Evolutionary conservation across 306 rosid species (phyloP).

Genomic region (Vigna unguiculata): DNA sequence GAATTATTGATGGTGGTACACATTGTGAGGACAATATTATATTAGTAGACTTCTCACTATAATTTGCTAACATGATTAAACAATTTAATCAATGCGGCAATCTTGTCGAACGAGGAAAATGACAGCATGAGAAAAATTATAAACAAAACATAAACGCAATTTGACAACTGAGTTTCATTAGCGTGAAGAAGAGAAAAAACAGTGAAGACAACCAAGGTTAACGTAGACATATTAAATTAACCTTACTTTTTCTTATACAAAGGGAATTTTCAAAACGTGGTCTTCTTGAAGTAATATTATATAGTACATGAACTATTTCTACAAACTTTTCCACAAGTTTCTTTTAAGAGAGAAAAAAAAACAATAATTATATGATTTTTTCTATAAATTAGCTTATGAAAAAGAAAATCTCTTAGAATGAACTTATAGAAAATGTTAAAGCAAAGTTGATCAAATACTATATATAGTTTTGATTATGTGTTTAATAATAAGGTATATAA

Average conservation of each 20-base stretch:
- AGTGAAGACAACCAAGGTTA: conserved; percentile 17
- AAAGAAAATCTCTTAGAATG: too few species aligned
- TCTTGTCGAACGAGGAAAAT: conserved; percentile 40
- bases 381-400: too few species aligned
- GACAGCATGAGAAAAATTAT: conserved; percentile 7
- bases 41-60: conserved; percentile 34
- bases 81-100: conserved; percentile 22
- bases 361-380: too few species aligned
- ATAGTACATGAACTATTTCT: too few species aligned
- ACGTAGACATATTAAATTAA: conserved; percentile 18
- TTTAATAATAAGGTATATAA: too few species aligned
- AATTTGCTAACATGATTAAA: conserved; percentile 47
- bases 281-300: neutral
- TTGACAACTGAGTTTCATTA: conserved; percentile 32
- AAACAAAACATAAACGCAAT: neutral
- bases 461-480: too few species aligned
- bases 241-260: neutral
- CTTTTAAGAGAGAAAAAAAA: too few species aligned
- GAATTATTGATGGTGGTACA: conserved; percentile 49
- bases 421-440: too few species aligned
- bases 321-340: too few species aligned
- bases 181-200: neutral
- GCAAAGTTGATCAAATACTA: too few species aligned
- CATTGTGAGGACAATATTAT: conserved; percentile 39
- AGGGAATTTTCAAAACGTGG: conserved; percentile 31